A percentile compares a stretch with the other conserved stretches of the same genome.
Conservation (phyloP, 2,329 filamentous ascomycete species). For the Dactylella cylindrospora region DNA sequence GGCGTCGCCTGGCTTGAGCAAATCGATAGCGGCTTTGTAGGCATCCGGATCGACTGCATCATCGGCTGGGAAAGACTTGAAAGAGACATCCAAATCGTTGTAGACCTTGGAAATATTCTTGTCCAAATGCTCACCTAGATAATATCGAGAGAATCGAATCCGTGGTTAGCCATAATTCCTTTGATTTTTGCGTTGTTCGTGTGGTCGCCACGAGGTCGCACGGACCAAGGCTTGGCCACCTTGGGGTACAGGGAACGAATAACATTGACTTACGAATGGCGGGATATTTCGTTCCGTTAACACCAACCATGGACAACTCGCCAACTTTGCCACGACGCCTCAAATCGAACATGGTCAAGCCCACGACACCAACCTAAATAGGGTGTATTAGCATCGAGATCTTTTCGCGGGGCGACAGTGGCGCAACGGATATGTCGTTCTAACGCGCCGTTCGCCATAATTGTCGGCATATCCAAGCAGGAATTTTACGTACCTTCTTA, state of each 20-base stretch:
- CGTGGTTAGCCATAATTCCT: slow-evolving; percentile 9
- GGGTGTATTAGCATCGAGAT: no score
- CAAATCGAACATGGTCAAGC: slow-evolving; percentile 84
- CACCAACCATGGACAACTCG: slow-evolving; percentile 83
- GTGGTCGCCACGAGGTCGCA: slow-evolving; percentile 2
- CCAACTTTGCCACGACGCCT: slow-evolving; percentile 84
- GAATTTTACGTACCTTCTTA: slow-evolving; percentile 71
- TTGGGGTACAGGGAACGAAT: slow-evolving; percentile 11
- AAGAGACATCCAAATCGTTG: slow-evolving; percentile 84
- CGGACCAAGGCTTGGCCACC: slow-evolving; percentile 24
- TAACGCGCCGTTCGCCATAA: no score
- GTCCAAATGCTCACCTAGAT: slow-evolving; percentile 71
- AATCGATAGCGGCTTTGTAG: slow-evolving; percentile 86
- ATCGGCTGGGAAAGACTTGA: slow-evolving; percentile 78
- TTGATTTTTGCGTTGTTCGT: slow-evolving; percentile 24
- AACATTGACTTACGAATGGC: slow-evolving; percentile 69
- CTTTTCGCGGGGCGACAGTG: no score
- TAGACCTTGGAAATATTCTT: slow-evolving; percentile 87
- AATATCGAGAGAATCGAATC: slow-evolving; percentile 54
- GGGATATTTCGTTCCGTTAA: slow-evolving; percentile 84
- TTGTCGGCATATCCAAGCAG: neutral
- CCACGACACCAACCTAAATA: slow-evolving; percentile 76
- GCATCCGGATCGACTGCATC: slow-evolving; percentile 72
- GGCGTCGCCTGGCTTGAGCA: slow-evolving; percentile 75
- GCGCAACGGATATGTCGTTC: no score